A percentile compares a stretch with the other conserved stretches of the same genome.
phyloP scores from a whole-genome alignment of 495 filamentous ascomycete species.

The Talaromyces trachyspermus region DNA sequence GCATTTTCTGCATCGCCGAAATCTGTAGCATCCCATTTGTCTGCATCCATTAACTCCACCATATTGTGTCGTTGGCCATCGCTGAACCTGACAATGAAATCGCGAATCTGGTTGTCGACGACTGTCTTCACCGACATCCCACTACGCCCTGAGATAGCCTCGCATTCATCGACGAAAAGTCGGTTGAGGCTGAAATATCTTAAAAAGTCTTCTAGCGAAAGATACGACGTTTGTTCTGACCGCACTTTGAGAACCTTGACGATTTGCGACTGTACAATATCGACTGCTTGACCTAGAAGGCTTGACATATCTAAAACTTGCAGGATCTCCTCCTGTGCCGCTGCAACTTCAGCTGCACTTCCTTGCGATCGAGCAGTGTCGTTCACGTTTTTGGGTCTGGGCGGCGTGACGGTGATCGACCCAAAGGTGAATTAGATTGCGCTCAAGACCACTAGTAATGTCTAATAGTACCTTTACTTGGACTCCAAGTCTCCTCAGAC shows the following conservation, averaged over 20 bases:
- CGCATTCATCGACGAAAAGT: constrained; percentile 93
- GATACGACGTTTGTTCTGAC: constrained; percentile 69
- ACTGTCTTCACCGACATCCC: constrained; percentile 78
- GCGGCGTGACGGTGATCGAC: constrained; percentile 41
- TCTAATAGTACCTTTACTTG: constrained; percentile 96
- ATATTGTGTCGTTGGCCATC: constrained; percentile 72
- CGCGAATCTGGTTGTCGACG: constrained; percentile 85
- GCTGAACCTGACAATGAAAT: constrained; percentile 72
- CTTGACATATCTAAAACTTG: constrained; percentile 86
- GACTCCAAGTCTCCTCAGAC: constrained; percentile 71
- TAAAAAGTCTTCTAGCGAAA: constrained; percentile 72
- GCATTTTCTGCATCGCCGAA: constrained; percentile 61
- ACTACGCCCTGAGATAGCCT: constrained; percentile 85
- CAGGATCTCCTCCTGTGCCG: constrained; percentile 71
- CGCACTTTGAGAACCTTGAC: constrained; percentile 87
- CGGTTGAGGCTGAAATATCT: constrained; percentile 91
- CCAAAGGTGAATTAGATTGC: constrained; percentile 17
- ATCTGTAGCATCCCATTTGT: constrained; percentile 85
- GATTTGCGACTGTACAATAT: constrained; percentile 86
- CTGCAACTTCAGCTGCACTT: constrained; percentile 12
- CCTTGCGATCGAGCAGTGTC: constrained; percentile 12
- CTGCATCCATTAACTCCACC: constrained; percentile 77
- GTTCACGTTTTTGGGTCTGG: constrained; percentile 31
- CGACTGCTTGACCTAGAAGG: constrained; percentile 87
- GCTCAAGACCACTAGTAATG: constrained; percentile 70